Evolutionary conservation across 176 grass and related monocot species (phyloP), one percentile per base, ranked within the genome.

Genomic region (Tillandsia fasciculata): DNA sequence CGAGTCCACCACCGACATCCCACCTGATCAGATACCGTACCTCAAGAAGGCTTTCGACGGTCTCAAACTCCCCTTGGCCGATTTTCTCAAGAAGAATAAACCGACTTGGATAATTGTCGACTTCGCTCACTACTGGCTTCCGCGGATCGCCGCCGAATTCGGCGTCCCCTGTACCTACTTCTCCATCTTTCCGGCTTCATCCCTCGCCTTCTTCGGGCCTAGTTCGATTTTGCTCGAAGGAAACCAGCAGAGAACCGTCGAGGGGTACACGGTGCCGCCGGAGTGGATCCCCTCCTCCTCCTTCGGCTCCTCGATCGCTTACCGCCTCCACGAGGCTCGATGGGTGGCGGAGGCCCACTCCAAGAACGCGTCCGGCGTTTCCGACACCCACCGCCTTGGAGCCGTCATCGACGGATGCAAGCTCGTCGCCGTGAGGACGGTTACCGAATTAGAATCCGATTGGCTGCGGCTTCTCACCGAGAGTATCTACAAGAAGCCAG

Each of bases 11-110:
- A 75, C 29, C 1, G 83, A 90, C 13, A 6, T 90, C 29, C 72
- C 64, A 0, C 56, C 15, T 1, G 64, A 86, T 47, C 59, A 75
- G 50, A 49, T 74, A 11, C 54, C 66, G 11, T 76, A 73, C 14
- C 63, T 90, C 76, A 86, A 80, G 71, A 80, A 77, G 59, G 87
- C 87, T 5, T 76, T 54, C 54, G 83, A 90, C 67, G 83, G 80
- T 50, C 76, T 86, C 9, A 52, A 67, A 68, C 11, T 3, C 0
- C 18, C 72, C 1, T 76, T 82, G 72, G 58, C 72, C 0, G 13
- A 14, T 10, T 78, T 78, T 56, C 33, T 84, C 14, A 26, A 14
- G 58, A 1, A 12, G 6, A 68, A 11, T 50, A 81, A 68, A 4
- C 81, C 81, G 0, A 76, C 82, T 51, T 85, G 79, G 78, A 70